Base-by-base conservation (phyloP, 225 moss, liverwort and hornwort species). In the Polytrichum formosum region DNA sequence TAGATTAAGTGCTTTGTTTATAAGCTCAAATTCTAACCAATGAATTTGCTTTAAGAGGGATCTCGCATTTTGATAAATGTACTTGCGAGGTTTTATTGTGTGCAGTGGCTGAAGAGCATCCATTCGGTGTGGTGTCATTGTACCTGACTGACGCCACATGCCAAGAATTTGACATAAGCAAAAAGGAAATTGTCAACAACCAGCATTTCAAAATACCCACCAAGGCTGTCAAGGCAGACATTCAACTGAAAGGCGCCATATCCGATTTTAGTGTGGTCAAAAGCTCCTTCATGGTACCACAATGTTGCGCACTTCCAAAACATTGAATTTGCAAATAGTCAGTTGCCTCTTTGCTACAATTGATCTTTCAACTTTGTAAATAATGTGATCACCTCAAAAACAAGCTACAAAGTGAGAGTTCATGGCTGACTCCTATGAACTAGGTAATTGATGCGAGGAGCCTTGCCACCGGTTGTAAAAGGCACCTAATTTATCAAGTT, bases 191-290 rank as follows among this genome's bases (percentile, higher is more conserved):
- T 0, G 16, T 55, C 61, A 81, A 87, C 4, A 87, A 87, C 61
- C 10, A 3, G 1, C 74, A 80, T 67, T 78, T 87, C 23, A 81
- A 46, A 56, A 67, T 77, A 22, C 67, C 78, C 6, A 81, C 79
- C 7, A 70, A 74, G 75, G 56, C 58, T 1, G 54, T 87, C 5
- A 83, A 83, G 70, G 86, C 88, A 0, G 93, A 97, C 64, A 87
- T 97, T 0, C 73, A 83, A 58, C 35, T 77, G 35, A 71, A 84
- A 18, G 92, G 79, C 68, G 69, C 69, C 46, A n/a, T 66, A 26
- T 97, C 96, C 0, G 85, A 97, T 68, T 97, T 97, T 54, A 74
- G 55, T 66, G 74, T 67, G 26, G 21, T 92, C 0, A 91, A 90
- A 72, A 83, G 90, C 7, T 83, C 89, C 19, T 59, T 97, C 61